These are phyloP conservation scores for Aspergillus sergii DNA, from an alignment of 2,329 filamentous ascomycete species.

Conservation along the genomic window DNA sequence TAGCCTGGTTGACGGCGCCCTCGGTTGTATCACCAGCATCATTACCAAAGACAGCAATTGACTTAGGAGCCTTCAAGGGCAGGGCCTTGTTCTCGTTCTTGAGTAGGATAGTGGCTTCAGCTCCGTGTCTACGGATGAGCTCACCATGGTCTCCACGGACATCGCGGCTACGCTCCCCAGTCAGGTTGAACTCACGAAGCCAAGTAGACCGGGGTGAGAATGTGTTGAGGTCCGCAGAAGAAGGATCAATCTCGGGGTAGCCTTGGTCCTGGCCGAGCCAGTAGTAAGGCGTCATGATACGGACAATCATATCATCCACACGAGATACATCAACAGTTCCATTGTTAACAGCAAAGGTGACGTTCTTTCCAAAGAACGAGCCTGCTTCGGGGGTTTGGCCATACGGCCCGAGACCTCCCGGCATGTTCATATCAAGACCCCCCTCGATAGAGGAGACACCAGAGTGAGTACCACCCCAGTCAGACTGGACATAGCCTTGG, in stretches of 20 bases:
- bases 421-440: slow-evolving; percentile 66
- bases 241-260: slow-evolving; percentile 47
- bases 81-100: slow-evolving; percentile 43
- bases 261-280: slow-evolving; percentile 48
- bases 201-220: slow-evolving; percentile 29
- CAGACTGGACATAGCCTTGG: slow-evolving; percentile 50
- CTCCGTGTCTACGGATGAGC: slow-evolving; percentile 64
- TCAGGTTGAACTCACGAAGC: slow-evolving; percentile 34
- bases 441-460: slow-evolving; percentile 49
- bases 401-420: slow-evolving; percentile 50
- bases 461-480: slow-evolving; percentile 49
- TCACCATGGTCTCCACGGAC: slow-evolving; percentile 70
- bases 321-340: slow-evolving; percentile 43
- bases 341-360: slow-evolving; percentile 59
- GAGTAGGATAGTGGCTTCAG: slow-evolving; percentile 4
- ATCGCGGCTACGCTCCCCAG: slow-evolving; percentile 45
- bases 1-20: neutral
- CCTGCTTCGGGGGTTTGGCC: slow-evolving; percentile 23
- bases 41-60: slow-evolving; percentile 54
- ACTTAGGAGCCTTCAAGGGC: slow-evolving; percentile 50
- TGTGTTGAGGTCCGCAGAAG: slow-evolving; percentile 22
- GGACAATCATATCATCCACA: slow-evolving; percentile 50
- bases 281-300: slow-evolving; percentile 52
- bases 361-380: slow-evolving; percentile 32
- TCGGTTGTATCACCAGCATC: slow-evolving; percentile 43